phyloP scores from a whole-genome alignment of 2,329 filamentous ascomycete species.

The Biscogniauxia sp. region DNA sequence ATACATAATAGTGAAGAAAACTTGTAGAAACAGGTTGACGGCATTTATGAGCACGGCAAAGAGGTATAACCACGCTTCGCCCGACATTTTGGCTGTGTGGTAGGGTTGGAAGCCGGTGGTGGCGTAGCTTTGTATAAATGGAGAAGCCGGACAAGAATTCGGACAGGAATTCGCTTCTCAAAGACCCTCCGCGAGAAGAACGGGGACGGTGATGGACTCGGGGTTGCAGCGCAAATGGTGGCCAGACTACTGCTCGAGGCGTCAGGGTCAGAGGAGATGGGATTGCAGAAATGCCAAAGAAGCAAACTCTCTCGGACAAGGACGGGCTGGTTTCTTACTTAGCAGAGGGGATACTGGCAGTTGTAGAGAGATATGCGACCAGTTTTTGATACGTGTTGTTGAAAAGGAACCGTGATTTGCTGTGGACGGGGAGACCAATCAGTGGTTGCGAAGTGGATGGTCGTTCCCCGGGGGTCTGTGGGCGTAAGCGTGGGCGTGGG shows the following conservation, averaged over 20 bases:
- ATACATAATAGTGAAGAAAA: conserved; percentile 99
- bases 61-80: conserved; percentile 97
- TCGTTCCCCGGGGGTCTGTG: background rate
- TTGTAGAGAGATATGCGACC: background rate
- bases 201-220: background rate
- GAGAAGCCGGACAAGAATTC: too few relatives aligned
- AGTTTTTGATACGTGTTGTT: background rate
- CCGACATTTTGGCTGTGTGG: conserved; percentile 66
- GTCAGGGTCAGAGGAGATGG: background rate
- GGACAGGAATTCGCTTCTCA: background rate
- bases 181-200: background rate
- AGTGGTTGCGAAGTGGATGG: background rate
- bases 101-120: background rate
- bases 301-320: background rate
- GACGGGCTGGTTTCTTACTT: too few relatives aligned
- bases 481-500: background rate
- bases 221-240: background rate
- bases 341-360: background rate
- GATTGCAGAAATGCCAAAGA: background rate
- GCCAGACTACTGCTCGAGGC: background rate
- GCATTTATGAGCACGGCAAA: conserved; percentile 98
- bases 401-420: background rate
- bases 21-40: conserved; percentile 98
- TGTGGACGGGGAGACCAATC: background rate
- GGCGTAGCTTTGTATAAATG: background rate